Evolutionary conservation across 1,284 basidiomycete species (phyloP).

Genomic region (Rhizopogon parksii): DNA sequence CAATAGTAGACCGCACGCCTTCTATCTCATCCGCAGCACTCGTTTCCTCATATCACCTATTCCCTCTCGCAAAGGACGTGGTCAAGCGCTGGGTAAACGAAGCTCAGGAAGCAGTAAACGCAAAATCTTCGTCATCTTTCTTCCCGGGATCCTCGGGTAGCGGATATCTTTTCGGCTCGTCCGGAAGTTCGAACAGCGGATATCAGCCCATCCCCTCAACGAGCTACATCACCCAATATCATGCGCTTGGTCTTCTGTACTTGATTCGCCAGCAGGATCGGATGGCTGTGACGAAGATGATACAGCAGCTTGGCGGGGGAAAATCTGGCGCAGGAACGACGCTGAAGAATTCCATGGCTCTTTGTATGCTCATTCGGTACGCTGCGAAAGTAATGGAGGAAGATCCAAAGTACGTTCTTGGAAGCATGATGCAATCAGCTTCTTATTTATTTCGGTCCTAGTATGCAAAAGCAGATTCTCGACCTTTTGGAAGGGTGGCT

Average conservation of each 20-base stretch:
- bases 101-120: constrained; percentile 92
- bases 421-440: neutral
- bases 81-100: constrained; percentile 99
- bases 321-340: constrained; percentile 78
- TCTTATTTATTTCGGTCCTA: constrained; percentile 26
- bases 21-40: constrained; percentile 95
- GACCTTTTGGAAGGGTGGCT: constrained; percentile 94
- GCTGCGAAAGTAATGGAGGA: constrained; percentile 98
- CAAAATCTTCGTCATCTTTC: constrained; percentile 72
- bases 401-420: constrained; percentile 79
- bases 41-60: constrained; percentile 96
- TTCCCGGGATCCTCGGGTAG: constrained; percentile 48
- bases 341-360: constrained; percentile 94
- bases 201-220: constrained; percentile 81
- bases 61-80: constrained; percentile 88
- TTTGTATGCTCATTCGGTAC: constrained; percentile 98
- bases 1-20: constrained; percentile 95
- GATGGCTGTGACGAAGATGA: constrained; percentile 99
- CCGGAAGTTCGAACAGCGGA: constrained; percentile 45
- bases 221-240: constrained; percentile 95
- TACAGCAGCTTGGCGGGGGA: constrained; percentile 90
- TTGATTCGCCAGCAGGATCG: constrained; percentile 95
- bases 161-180: constrained; percentile 62
- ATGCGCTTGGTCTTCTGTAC: constrained; percentile 91
- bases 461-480: constrained; percentile 87